Conservation (phyloP, 2,329 filamentous ascomycete genomes). For the Ustilaginoidea virens region DNA sequence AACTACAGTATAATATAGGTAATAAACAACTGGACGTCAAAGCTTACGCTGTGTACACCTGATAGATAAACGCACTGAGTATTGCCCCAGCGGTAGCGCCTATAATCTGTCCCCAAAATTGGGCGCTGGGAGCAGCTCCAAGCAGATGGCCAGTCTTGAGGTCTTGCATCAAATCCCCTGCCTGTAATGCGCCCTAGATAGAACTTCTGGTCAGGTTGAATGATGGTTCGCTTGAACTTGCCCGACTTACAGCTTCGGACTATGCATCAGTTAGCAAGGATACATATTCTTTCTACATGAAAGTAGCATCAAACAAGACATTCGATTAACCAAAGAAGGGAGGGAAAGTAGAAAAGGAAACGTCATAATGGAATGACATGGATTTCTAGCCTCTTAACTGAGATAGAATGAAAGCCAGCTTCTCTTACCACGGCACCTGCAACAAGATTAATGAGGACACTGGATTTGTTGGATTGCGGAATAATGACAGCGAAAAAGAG, state of each 20-base stretch:
- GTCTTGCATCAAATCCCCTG: constrained; percentile 93
- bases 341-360: too few species aligned
- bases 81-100: constrained; percentile 77
- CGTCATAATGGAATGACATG: too few species aligned
- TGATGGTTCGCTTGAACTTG: too few species aligned
- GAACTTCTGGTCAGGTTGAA: not conserved
- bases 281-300: too few species aligned
- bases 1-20: not conserved
- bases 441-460: constrained; percentile 88
- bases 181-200: constrained; percentile 61
- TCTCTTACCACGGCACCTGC: constrained; percentile 64
- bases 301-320: too few species aligned
- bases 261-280: constrained; percentile 7
- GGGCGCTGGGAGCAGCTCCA: constrained; percentile 80
- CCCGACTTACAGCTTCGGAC: constrained; percentile 23
- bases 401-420: too few species aligned
- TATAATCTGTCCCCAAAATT: constrained; percentile 94
- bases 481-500: constrained; percentile 88
- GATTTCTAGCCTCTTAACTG: too few species aligned
- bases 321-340: not conserved
- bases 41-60: constrained; percentile 54
- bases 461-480: constrained; percentile 62
- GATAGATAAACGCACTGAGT: constrained; percentile 74
- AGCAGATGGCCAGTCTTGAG: constrained; percentile 91
- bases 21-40: not conserved